Conservation (phyloP, 345 rosid genomes). For the Rhodomyrtus tomentosa region DNA sequence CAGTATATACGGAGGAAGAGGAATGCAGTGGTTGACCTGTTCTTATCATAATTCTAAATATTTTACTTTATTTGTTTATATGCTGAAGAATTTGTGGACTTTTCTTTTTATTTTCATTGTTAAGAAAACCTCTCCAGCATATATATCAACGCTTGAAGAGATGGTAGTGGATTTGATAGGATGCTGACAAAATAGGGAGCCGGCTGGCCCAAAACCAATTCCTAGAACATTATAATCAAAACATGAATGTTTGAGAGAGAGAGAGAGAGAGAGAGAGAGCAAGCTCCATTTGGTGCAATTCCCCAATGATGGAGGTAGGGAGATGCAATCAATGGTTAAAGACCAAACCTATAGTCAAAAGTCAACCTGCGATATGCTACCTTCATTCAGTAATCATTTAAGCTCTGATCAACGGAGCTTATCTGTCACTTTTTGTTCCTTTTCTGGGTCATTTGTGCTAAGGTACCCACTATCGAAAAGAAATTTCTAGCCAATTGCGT, state of each 20-base stretch:
- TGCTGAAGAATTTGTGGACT: background rate
- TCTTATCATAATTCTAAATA: background rate
- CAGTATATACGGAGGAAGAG: background rate
- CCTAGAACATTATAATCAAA: background rate
- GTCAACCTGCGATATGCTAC: background rate
- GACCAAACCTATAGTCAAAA: background rate
- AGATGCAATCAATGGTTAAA: background rate
- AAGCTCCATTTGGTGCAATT: background rate
- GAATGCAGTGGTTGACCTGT: background rate
- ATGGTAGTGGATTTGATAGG: background rate
- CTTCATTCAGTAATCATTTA: background rate
- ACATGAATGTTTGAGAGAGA: background rate
- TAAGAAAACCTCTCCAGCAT: background rate
- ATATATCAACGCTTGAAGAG: background rate
- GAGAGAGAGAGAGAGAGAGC: background rate
- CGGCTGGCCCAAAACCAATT: background rate
- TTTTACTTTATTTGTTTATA: background rate
- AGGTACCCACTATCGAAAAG: background rate
- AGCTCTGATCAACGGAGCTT: background rate
- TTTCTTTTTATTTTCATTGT: background rate
- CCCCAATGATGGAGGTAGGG: background rate
- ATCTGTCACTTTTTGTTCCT: background rate
- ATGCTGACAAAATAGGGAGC: constrained; percentile 2
- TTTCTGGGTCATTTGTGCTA: background rate
- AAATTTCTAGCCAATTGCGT: background rate